These are phyloP conservation scores for Diaporthe citriasiana DNA, from an alignment of 2,329 filamentous ascomycete species.

Conservation along the genomic window DNA sequence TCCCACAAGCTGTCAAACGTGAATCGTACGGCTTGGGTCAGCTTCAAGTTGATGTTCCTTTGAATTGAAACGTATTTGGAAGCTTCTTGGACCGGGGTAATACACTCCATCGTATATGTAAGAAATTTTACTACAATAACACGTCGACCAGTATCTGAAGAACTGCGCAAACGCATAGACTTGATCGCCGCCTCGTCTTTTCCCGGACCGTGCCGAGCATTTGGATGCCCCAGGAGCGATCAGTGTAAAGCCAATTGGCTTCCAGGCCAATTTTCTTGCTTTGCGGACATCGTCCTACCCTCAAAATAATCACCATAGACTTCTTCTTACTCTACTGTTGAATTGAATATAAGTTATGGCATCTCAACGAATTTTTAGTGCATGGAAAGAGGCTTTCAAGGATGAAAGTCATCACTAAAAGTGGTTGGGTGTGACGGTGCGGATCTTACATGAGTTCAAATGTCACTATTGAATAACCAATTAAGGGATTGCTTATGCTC, in stretches of 20 bases:
- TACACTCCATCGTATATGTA: background rate
- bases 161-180: background rate
- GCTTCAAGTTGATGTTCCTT: background rate
- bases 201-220: background rate
- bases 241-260: background rate
- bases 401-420: too few relatives aligned
- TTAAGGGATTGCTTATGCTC: too few relatives aligned
- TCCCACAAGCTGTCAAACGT: background rate
- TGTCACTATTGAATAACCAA: too few relatives aligned
- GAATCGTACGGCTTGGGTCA: background rate
- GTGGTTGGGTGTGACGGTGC: too few relatives aligned
- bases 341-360: too few relatives aligned
- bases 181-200: too few relatives aligned
- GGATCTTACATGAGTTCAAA: too few relatives aligned
- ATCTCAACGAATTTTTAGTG: too few relatives aligned
- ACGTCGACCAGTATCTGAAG: background rate
- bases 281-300: background rate
- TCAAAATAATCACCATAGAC: too few relatives aligned
- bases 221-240: background rate
- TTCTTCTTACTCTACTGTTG: too few relatives aligned
- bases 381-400: too few relatives aligned
- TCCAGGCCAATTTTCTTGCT: background rate
- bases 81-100: background rate
- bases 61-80: too few relatives aligned
- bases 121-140: background rate